A percentile compares a stretch with the other conserved stretches of the same genome.
Conservation (phyloP, 306 rosid species). For the Cucurbita argyrosperma region DNA sequence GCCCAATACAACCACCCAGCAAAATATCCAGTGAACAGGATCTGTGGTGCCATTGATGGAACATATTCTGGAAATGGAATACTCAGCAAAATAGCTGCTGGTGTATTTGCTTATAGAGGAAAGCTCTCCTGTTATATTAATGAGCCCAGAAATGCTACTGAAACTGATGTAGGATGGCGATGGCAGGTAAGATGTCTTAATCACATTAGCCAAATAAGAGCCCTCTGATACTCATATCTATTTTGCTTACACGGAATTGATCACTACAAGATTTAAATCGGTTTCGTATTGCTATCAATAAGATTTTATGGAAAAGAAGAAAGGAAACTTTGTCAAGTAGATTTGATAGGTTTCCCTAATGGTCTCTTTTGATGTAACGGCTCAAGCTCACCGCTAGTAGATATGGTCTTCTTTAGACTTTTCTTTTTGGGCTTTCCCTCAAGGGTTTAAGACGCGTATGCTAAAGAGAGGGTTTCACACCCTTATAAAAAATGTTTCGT, state of each 20-base stretch:
- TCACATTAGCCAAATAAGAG: neutral
- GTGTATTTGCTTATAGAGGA: conserved; percentile 28
- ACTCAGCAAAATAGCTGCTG: conserved; percentile 37
- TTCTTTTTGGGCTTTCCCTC: too few species aligned
- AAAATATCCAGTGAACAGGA: conserved; percentile 28
- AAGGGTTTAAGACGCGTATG: too few species aligned
- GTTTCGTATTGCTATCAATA: neutral
- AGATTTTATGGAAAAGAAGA: neutral
- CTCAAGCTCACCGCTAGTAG: too few species aligned
- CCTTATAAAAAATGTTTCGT: too few species aligned
- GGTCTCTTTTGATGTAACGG: too few species aligned
- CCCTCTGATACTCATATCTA: neutral
- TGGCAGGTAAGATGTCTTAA: conserved; percentile 56
- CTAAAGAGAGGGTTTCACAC: too few species aligned
- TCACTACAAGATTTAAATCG: neutral
- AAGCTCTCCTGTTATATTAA: conserved; percentile 28
- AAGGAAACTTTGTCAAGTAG: neutral
- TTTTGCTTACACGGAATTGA: neutral
- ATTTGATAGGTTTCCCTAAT: neutral
- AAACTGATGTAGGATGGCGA: conserved; percentile 30
- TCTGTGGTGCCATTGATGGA: conserved; percentile 49
- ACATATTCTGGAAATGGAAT: conserved; percentile 18
- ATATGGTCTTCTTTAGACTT: too few species aligned
- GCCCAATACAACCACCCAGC: conserved; percentile 60
- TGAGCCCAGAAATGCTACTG: neutral